Conservation (phyloP, 2,329 filamentous ascomycete species). For the Fusarium camptoceras region DNA sequence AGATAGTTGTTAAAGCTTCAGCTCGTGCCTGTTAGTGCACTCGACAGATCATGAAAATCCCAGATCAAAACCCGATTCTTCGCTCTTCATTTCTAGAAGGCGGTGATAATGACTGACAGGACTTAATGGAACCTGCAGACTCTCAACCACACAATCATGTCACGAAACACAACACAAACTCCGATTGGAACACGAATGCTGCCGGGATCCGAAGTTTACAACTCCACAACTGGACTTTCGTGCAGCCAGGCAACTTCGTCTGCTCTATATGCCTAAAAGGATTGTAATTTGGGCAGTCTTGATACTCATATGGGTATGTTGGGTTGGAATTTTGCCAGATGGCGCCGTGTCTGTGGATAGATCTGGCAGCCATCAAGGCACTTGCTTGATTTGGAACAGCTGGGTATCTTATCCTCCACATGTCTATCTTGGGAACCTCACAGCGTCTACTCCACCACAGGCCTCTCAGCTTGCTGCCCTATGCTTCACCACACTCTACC, state of each 20-base stretch:
- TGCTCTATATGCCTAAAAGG: conserved; percentile 40
- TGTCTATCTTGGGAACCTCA: conserved; percentile 38
- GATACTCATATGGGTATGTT: conserved; percentile 39
- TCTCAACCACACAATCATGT: conserved; percentile 26
- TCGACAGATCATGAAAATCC: conserved; percentile 4
- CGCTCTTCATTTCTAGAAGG: not conserved
- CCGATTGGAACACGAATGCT: conserved; percentile 43
- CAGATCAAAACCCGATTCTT: conserved; percentile 13
- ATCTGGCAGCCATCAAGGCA: conserved; percentile 43
- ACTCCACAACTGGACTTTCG: conserved; percentile 40
- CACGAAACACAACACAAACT: conserved; percentile 34
- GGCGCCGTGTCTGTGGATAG: conserved; percentile 59
- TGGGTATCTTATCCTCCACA: conserved; percentile 46
- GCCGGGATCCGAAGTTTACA: conserved; percentile 39
- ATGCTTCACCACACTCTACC: conserved; percentile 38
- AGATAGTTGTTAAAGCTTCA: not conserved
- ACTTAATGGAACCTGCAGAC: conserved; percentile 10
- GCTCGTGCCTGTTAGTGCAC: not conserved
- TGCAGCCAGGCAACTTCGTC: conserved; percentile 34
- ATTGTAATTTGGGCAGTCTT: conserved; percentile 40
- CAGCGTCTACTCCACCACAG: conserved; percentile 35
- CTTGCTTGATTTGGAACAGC: conserved; percentile 39
- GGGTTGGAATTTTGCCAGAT: conserved; percentile 57
- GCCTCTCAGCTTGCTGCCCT: conserved; percentile 28
- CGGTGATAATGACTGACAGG: conserved; percentile 17